These are phyloP conservation scores for Arthrobotrys sphaeroides DNA, from an alignment of 2,329 filamentous ascomycete genomes.

Conservation along the genomic window DNA sequence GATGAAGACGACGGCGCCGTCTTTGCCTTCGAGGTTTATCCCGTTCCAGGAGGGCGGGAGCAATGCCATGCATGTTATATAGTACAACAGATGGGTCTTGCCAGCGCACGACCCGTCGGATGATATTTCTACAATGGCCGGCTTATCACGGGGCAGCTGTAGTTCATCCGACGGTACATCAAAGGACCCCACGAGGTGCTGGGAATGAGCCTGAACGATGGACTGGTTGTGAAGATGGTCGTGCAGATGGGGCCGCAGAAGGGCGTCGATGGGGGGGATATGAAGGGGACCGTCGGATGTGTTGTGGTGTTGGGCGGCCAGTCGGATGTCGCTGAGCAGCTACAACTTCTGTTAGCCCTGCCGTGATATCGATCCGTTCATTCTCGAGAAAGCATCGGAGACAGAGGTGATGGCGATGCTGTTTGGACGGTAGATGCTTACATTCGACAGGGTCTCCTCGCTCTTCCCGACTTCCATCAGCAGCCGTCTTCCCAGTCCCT, in stretches of 20 bases:
- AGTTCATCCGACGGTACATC: slow-evolving; percentile 21
- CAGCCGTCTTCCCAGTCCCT: slow-evolving; percentile 27
- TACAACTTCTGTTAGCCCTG: slow-evolving; percentile 9
- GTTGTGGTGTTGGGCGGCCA: slow-evolving; percentile 47
- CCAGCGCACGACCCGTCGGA: slow-evolving; percentile 60
- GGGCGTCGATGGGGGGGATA: slow-evolving; percentile 32
- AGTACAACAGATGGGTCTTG: slow-evolving; percentile 70
- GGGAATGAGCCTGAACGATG: neutral
- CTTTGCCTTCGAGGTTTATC: slow-evolving; percentile 62
- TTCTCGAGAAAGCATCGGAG: neutral
- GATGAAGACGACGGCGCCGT: slow-evolving; percentile 66
- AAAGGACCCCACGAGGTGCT: slow-evolving; percentile 2
- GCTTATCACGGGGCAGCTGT: slow-evolving; percentile 24
- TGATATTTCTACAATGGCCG: slow-evolving; percentile 45
- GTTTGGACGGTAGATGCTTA: slow-evolving; percentile 3
- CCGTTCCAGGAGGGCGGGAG: slow-evolving; percentile 62
- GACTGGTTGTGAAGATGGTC: slow-evolving; percentile 40
- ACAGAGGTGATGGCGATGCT: neutral
- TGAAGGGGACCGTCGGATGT: slow-evolving; percentile 25
- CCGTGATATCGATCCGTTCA: neutral
- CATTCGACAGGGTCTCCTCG: slow-evolving; percentile 34
- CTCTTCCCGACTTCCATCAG: slow-evolving; percentile 33
- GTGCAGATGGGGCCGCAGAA: slow-evolving; percentile 36
- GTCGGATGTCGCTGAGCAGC: slow-evolving; percentile 39
- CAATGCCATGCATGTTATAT: slow-evolving; percentile 66